Evolutionary conservation across 805 yeast genomes (phyloP).

Genomic region (Kodamaea laetipori): DNA sequence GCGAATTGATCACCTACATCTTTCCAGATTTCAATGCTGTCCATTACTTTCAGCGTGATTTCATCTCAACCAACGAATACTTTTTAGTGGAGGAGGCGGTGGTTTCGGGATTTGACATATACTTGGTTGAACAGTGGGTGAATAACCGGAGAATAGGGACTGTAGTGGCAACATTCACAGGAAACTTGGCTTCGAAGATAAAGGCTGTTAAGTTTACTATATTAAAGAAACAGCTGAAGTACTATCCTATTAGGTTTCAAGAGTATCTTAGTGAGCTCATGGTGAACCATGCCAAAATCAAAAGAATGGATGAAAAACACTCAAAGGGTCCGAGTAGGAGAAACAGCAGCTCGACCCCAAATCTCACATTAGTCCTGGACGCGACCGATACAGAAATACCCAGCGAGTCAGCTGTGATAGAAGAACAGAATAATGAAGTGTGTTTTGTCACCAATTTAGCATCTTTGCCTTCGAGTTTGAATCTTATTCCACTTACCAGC

Average conservation of each 20-base stretch:
- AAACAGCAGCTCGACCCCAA: constrained; percentile 7
- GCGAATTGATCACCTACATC: constrained; percentile 36
- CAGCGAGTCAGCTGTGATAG: not conserved
- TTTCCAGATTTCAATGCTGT: constrained; percentile 64
- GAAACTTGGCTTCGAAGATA: constrained; percentile 67
- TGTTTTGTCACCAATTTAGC: constrained; percentile 84
- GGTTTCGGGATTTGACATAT: constrained; percentile 79
- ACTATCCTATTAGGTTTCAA: constrained; percentile 55
- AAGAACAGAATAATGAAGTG: constrained; percentile 22
- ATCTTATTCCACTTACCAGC: constrained; percentile 66
- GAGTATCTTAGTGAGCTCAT: constrained; percentile 66
- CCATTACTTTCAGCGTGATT: constrained; percentile 45
- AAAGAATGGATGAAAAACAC: constrained; percentile 40
- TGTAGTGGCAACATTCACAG: constrained; percentile 81
- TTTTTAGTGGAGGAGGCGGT: constrained; percentile 48
- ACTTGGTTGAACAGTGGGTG: constrained; percentile 95
- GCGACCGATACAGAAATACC: not conserved
- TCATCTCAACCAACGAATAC: constrained; percentile 34
- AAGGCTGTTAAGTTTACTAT: constrained; percentile 58
- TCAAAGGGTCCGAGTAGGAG: constrained; percentile 9
- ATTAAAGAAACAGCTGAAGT: constrained; percentile 46
- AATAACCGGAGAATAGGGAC: constrained; percentile 66
- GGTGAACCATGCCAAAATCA: constrained; percentile 68
- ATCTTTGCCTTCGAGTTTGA: constrained; percentile 71
- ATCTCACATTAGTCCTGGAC: not conserved